Percentiles rank a stretch among this genome's conserved stretches.
Conservation (phyloP, 306 rosid species). For the Fagus crenata region DNA sequence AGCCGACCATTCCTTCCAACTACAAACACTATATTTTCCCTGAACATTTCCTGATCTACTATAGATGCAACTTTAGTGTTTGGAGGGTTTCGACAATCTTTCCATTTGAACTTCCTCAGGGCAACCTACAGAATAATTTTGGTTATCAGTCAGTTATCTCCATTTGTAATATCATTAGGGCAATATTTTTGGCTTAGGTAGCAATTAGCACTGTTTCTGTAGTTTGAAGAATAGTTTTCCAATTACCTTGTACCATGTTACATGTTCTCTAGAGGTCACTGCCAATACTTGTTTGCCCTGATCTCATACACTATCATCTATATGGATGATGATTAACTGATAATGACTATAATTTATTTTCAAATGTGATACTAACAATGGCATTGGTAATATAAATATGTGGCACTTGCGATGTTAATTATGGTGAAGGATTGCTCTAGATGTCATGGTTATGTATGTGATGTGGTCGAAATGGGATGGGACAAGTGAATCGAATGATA, state of each 20-base stretch:
- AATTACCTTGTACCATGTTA: background rate
- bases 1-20: slow-evolving; percentile 73
- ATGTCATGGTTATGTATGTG: background rate
- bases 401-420: background rate
- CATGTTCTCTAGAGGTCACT: background rate
- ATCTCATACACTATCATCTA: no score
- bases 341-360: no score
- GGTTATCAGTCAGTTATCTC: slow-evolving; percentile 21
- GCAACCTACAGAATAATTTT: slow-evolving; percentile 58
- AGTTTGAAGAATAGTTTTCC: background rate
- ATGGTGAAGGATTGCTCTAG: background rate
- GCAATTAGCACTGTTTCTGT: background rate
- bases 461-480: background rate
- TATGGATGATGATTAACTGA: no score
- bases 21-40: slow-evolving; percentile 80
- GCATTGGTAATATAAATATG: no score
- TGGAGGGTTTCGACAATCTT: slow-evolving; percentile 74
- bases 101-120: slow-evolving; percentile 84
- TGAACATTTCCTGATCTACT: slow-evolving; percentile 74
- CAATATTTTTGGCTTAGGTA: background rate
- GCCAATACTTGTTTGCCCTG: background rate
- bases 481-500: background rate
- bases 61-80: slow-evolving; percentile 60
- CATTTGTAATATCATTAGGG: background rate
- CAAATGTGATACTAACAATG: no score